Evolutionary conservation across 768 basidiomycete genomes (phyloP).

Genomic region (Boletus subparvulus): DNA sequence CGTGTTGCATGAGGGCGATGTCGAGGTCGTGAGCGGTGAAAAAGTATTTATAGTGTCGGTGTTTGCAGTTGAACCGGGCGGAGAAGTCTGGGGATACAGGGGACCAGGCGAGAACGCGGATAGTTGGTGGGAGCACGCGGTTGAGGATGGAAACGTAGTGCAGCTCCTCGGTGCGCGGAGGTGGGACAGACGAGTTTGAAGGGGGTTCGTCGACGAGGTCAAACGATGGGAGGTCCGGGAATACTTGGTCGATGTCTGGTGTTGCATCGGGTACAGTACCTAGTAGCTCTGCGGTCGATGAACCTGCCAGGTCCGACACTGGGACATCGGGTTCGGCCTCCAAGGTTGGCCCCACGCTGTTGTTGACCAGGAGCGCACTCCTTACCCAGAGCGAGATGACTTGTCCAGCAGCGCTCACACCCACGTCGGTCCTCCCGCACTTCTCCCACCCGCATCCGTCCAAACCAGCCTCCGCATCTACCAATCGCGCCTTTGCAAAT

Average conservation of each 20-base stretch:
- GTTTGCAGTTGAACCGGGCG: conserved; percentile 82
- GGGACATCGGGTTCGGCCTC: conserved; percentile 3
- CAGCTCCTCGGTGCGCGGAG: conserved; percentile 48
- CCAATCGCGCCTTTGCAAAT: conserved; percentile 70
- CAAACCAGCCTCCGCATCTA: conserved; percentile 70
- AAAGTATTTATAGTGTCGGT: conserved; percentile 97
- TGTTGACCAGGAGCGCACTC: conserved; percentile 49
- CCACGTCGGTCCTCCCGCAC: conserved; percentile 93
- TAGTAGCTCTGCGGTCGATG: not conserved
- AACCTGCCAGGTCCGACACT: conserved; percentile 4
- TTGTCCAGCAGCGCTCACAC: conserved; percentile 93
- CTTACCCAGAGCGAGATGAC: conserved; percentile 91
- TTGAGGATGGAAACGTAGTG: conserved; percentile 83
- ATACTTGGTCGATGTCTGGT: conserved; percentile 8
- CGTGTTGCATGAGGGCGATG: conserved; percentile 71
- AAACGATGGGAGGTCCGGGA: conserved; percentile 21
- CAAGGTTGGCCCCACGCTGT: not conserved
- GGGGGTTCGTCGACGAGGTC: conserved; percentile 41
- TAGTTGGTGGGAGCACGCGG: conserved; percentile 81
- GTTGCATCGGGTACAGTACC: not conserved
- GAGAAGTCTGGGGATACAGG: conserved; percentile 79
- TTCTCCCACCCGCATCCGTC: conserved; percentile 89
- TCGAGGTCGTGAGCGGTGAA: conserved; percentile 73
- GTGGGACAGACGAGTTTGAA: conserved; percentile 32
- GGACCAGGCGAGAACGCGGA: conserved; percentile 93